Conservation (phyloP, 2,329 filamentous ascomycete genomes). For the Sporothrix protearum region DNA sequence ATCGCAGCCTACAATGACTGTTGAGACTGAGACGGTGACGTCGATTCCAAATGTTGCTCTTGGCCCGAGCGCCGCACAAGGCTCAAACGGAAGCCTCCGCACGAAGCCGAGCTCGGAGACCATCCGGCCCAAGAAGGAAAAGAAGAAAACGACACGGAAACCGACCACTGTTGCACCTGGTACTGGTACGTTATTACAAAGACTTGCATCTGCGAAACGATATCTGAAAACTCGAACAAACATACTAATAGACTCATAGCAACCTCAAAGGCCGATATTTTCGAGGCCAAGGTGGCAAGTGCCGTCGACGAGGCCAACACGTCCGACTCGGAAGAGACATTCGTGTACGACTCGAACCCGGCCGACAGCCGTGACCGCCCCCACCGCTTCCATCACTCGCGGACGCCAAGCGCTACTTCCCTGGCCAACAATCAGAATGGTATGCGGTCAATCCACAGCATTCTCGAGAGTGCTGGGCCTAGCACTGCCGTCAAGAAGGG, state of each 20-base stretch:
- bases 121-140: slow-evolving; percentile 89
- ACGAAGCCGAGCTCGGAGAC: slow-evolving; percentile 92
- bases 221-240: neutral
- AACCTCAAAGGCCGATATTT: slow-evolving; percentile 95
- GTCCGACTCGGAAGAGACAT: slow-evolving; percentile 96
- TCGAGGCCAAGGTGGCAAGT: slow-evolving; percentile 93
- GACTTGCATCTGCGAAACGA: neutral
- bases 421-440: slow-evolving; percentile 63
- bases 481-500: slow-evolving; percentile 72
- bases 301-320: slow-evolving; percentile 95
- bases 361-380: slow-evolving; percentile 61
- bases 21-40: slow-evolving; percentile 92
- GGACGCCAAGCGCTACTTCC: slow-evolving; percentile 91
- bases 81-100: slow-evolving; percentile 68
- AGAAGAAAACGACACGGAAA: slow-evolving; percentile 75
- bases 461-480: slow-evolving; percentile 53
- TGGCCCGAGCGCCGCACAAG: slow-evolving; percentile 60
- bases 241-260: slow-evolving; percentile 47
- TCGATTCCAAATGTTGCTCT: slow-evolving; percentile 83
- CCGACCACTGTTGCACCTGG: slow-evolving; percentile 66
- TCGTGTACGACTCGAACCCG: slow-evolving; percentile 98
- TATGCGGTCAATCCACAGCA: slow-evolving; percentile 62
- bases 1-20: slow-evolving; percentile 87
- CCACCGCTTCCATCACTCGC: slow-evolving; percentile 72
- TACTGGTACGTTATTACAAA: slow-evolving; percentile 58